Conservation (phyloP, 1,284 basidiomycete species). For the Caloboletus inedulis region DNA sequence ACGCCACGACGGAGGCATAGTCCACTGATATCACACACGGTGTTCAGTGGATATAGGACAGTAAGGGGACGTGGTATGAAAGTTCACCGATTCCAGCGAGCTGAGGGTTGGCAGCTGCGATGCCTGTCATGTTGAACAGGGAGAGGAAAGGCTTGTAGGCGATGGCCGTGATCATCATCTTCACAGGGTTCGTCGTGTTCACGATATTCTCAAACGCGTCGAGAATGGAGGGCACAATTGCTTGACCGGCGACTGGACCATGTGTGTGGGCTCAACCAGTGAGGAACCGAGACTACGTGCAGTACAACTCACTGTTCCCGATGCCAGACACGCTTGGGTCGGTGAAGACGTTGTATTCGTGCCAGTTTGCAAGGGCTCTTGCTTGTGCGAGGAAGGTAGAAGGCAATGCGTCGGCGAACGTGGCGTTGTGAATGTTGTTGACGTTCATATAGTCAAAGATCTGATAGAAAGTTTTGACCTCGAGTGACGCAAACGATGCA, state of each 20-base stretch:
- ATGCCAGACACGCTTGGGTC: conserved; percentile 54
- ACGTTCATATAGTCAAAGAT: conserved; percentile 77
- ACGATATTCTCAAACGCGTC: conserved; percentile 57
- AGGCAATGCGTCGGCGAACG: conserved; percentile 53
- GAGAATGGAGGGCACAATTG: conserved; percentile 63
- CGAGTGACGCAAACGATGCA: not conserved
- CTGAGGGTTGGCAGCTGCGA: conserved; percentile 48
- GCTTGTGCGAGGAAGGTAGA: conserved; percentile 56
- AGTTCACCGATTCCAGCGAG: conserved; percentile 63
- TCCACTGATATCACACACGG: conserved; percentile 45
- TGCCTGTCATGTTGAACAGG: conserved; percentile 74
- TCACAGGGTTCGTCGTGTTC: conserved; percentile 57
- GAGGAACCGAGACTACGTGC: not conserved
- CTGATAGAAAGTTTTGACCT: conserved; percentile 31
- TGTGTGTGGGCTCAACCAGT: conserved; percentile 6
- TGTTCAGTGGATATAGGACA: conserved; percentile 18
- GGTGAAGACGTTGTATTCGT: conserved; percentile 72
- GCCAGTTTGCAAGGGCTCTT: conserved; percentile 67
- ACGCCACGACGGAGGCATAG: conserved; percentile 66
- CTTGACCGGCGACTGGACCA: conserved; percentile 62
- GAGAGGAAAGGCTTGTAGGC: conserved; percentile 85
- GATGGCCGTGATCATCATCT: conserved; percentile 61
- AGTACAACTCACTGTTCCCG: conserved; percentile 58
- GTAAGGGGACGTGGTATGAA: conserved; percentile 6
- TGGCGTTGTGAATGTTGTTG: conserved; percentile 64